Evolutionary conservation across 176 grass and related monocot genomes (phyloP), one percentile per base, ranked within the genome.

Genomic region (Avena sativa): DNA sequence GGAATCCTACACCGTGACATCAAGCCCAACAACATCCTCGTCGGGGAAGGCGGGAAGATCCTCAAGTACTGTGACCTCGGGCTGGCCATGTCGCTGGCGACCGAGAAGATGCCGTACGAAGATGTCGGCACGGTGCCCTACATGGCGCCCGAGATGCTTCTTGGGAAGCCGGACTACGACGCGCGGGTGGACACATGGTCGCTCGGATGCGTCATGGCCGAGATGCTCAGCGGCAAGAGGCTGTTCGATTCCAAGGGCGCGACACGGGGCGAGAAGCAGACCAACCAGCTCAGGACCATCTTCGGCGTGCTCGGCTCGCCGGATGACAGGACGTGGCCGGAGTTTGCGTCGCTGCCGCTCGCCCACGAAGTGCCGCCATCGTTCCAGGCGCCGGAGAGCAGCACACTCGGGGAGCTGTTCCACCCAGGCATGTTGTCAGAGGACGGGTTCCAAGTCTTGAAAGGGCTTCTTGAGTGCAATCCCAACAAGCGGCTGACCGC

Each of bases 131-230:
- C 59, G 59, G 3, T 62, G 59, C n/a, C 59, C 59, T 62, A 62
- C 59, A 62, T 62, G n/a, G 59, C 59, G 59, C 59, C 59, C n/a
- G 59, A 62, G 59, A 62, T 62, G 59, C 59, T 62, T 3, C 59
- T 62, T 23, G 59, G 59, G 59, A 23, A 62, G n/a, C 2, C 59
- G 59, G 59, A 62, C 59, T 62, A 62, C 59, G 59, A 62, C 21
- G 21, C 59, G 59, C 8, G 21, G 59, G 59, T 62, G 59, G 59
- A 62, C 21, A 12, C 59, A 25, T 62, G 59, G 59, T 23, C 59
- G 59, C 59, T 62, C n/a, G n/a, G 59, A 62, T 62, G 59, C 59
- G 59, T 62, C 59, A 62, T 62, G 59, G 59, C 59, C 11, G 59
- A 62, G 59, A 62, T 62, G 59, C 59, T 60, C 20, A 60, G 57